These are phyloP conservation scores for Linanthus parryae DNA, from an alignment of 148 eudicot genomes.

Conservation along the genomic window DNA sequence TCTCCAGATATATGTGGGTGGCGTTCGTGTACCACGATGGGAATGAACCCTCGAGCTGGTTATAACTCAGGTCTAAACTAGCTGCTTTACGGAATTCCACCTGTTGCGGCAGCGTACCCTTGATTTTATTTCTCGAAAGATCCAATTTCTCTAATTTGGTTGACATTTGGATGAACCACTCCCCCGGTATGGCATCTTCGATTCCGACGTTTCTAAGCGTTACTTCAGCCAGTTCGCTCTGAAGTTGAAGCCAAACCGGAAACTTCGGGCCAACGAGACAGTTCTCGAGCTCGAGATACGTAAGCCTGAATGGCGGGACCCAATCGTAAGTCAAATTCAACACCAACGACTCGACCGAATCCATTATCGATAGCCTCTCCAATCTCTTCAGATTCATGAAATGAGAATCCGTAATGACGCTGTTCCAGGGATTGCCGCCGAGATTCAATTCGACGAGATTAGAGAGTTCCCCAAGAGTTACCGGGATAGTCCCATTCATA, in stretches of 20 bases:
- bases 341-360: not conserved
- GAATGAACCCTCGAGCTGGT: slow-evolving; percentile 15
- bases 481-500: slow-evolving; percentile 16
- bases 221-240: not conserved
- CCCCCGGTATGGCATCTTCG: slow-evolving; percentile 10
- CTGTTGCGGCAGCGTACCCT: slow-evolving; percentile 15
- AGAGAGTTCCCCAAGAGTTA: slow-evolving; percentile 11
- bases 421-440: slow-evolving; percentile 14
- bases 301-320: slow-evolving; percentile 16
- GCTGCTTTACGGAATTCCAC: not conserved
- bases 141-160: slow-evolving; percentile 9
- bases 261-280: slow-evolving; percentile 21
- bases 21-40: slow-evolving; percentile 16
- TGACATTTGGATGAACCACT: slow-evolving; percentile 19
- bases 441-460: slow-evolving; percentile 8
- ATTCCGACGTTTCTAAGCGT: slow-evolving; percentile 10
- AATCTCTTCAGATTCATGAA: slow-evolving; percentile 12
- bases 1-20: slow-evolving; percentile 7
- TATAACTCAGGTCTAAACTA: slow-evolving; percentile 13
- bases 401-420: slow-evolving; percentile 19
- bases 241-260: slow-evolving; percentile 14
- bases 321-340: slow-evolving; percentile 19
- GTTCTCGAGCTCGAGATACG: not conserved
- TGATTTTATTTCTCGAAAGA: slow-evolving; percentile 10
- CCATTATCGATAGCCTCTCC: slow-evolving; percentile 4